Evolutionary conservation across 2,329 filamentous ascomycete species (phyloP).

Genomic region (Colletotrichum sojae): DNA sequence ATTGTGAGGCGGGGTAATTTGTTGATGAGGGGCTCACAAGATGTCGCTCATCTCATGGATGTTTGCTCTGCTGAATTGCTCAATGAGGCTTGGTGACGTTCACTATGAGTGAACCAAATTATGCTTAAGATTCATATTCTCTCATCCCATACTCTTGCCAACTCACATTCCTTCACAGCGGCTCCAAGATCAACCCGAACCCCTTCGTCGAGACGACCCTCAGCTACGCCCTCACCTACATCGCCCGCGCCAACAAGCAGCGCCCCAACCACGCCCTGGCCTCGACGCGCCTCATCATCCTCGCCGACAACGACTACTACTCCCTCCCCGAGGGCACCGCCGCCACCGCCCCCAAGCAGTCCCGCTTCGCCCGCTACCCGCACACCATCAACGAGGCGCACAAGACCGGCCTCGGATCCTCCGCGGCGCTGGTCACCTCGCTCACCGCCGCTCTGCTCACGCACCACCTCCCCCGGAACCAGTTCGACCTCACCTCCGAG

Average conservation of each 20-base stretch:
- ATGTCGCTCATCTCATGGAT: slow-evolving; percentile 11
- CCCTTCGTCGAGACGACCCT: slow-evolving; percentile 94
- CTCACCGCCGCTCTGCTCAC: slow-evolving; percentile 82
- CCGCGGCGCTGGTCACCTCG: slow-evolving; percentile 91
- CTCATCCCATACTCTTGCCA: neutral
- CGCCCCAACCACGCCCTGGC: slow-evolving; percentile 67
- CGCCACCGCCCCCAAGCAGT: slow-evolving; percentile 50
- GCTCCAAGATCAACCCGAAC: slow-evolving; percentile 64
- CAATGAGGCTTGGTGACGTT: neutral
- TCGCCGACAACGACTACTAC: slow-evolving; percentile 98
- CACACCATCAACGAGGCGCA: slow-evolving; percentile 83
- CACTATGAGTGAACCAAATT: neutral
- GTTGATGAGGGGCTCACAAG: slow-evolving; percentile 4
- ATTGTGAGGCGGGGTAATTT: neutral
- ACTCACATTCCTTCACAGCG: slow-evolving; percentile 24
- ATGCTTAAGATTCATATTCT: neutral
- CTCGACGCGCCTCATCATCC: slow-evolving; percentile 83
- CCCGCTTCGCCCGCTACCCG: slow-evolving; percentile 82
- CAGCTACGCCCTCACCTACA: slow-evolving; percentile 88
- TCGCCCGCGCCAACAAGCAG: slow-evolving; percentile 62
- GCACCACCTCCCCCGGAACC: slow-evolving; percentile 76
- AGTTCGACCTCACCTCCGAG: slow-evolving; percentile 71
- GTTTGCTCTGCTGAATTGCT: neutral
- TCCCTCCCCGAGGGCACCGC: slow-evolving; percentile 65
- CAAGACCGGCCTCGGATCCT: slow-evolving; percentile 97